Base-by-base conservation (phyloP, 2,329 filamentous ascomycete species). In the Monilinia polystroma region DNA sequence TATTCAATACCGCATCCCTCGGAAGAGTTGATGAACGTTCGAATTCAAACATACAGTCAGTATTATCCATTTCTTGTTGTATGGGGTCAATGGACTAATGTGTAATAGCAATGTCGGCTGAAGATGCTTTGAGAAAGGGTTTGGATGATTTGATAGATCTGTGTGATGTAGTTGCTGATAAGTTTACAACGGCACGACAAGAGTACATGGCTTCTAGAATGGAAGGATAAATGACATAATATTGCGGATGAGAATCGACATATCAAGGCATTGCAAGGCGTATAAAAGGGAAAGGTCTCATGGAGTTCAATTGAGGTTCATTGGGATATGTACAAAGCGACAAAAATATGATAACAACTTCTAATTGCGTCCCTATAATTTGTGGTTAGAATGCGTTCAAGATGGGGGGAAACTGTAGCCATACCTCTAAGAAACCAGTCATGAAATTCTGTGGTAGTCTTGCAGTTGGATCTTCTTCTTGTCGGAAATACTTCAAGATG, bases 1-100 rank as follows among this genome's bases (percentile, higher is more conserved):
- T 99, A 99, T 79, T 92, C 94, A 10, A 98, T 99, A 69, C 95
- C 95, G 41, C 95, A 99, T 80, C 95, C 95, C 62, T 96, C 93
- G 51, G 95, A 99, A 79, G 82, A 89, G 52, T 95, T 96, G 80
- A 97, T 99, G 94, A 97, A 98, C 76, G 82, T 99, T 69, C 87
- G 95, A 75, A 98, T 99, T 70, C 95, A 99, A 80, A 99, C 94
- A 72, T 98, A 95, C 75, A 91, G 94, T 97, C 81, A 77, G 87
- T 79, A 23, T 45, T 16, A 32, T 8, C 12, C 35, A 20, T 47
- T 51, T 18, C 23, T 56, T 38, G 49, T 53, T 41, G 14, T 45
- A 10, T 26, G n/a, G 45, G 6, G 8, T 14, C 45, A 45, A 43
- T 41, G 56, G 41, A 20, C 71, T 75, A 63, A 75, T 62, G 18